Percentiles rank a stretch among this genome's conserved stretches.
phyloP scores from a whole-genome alignment of 2,329 filamentous ascomycete genomes.

The Apiospora sp. region DNA sequence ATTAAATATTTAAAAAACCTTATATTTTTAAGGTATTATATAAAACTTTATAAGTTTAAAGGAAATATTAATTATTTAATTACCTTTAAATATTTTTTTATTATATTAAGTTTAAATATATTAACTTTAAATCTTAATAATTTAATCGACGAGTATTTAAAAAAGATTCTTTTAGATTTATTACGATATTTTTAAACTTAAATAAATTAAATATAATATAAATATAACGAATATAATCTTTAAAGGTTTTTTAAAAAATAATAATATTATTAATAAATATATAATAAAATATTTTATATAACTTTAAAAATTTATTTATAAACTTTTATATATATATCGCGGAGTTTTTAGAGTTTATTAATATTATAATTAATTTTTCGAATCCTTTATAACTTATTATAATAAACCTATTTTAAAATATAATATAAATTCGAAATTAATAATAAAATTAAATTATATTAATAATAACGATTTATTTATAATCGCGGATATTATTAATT shows the following conservation, averaged over 20 bases:
- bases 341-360: background rate
- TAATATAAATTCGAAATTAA: background rate
- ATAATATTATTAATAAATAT: background rate
- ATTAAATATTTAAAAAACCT: background rate
- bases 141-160: background rate
- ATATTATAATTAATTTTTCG: background rate
- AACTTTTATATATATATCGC: background rate
- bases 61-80: background rate
- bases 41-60: background rate
- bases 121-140: background rate
- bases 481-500: background rate
- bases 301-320: background rate
- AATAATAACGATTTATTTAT: background rate
- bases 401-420: background rate
- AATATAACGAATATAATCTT: background rate
- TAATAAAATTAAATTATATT: background rate
- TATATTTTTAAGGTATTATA: background rate
- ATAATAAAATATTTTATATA: background rate
- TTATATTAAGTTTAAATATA: background rate
- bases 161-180: background rate
- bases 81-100: background rate
- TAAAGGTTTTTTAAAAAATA: background rate
- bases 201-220: background rate
- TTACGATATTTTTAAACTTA: background rate
- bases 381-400: background rate